phyloP scores from a whole-genome alignment of 108 stramenopile species.

The Hondaea fermentalgiana region DNA sequence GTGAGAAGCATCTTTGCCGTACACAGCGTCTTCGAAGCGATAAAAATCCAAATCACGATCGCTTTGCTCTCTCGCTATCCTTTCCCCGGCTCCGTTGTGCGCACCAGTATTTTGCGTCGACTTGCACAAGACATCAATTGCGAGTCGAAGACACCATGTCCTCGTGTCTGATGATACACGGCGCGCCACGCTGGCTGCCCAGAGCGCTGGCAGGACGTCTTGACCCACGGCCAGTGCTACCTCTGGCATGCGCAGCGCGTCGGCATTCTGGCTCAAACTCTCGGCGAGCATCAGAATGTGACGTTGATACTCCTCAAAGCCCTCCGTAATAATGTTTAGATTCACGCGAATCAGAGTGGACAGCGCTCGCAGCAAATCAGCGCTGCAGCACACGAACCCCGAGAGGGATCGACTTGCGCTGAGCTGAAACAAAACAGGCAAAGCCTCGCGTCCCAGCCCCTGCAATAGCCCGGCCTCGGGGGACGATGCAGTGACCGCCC shows the following conservation, averaged over 20 bases:
- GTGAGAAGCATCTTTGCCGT: not conserved
- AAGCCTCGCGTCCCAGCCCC: not conserved
- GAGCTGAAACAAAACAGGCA: not conserved
- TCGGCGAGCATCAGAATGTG: not conserved
- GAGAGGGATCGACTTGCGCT: not conserved
- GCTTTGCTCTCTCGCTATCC: not conserved
- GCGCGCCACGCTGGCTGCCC: not conserved
- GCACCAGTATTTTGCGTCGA: not conserved
- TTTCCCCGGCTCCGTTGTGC: not conserved
- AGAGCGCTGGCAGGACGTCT: not conserved
- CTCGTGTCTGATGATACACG: not conserved
- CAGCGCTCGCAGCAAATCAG: not conserved
- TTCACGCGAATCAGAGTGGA: not conserved
- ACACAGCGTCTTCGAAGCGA: not conserved
- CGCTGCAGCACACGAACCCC: not conserved
- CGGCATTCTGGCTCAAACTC: not conserved
- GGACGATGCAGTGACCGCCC: not conserved
- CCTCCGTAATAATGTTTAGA: not conserved
- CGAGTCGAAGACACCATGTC: not conserved
- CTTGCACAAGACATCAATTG: not conserved
- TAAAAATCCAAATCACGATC: not conserved
- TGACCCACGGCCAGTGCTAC: not conserved
- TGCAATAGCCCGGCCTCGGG: not conserved
- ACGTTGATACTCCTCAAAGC: not conserved
- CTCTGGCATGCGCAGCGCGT: not conserved